Conservation (phyloP, 164 flowering plant genomes). For the Protea cynaroides region DNA sequence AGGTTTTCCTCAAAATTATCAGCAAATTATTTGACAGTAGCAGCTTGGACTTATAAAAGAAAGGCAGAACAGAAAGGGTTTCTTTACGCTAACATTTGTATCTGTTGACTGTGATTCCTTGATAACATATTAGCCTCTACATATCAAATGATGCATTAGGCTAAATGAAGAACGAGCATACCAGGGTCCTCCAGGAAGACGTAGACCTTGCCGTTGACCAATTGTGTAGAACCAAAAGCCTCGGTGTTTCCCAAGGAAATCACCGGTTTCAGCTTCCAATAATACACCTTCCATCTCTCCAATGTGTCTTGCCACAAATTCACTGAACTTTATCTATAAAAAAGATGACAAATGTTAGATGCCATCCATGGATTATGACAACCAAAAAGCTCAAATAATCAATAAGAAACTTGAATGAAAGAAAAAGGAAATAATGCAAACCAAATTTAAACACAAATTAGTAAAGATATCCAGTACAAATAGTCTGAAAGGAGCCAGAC, state of each 20-base stretch:
- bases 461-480: too few species aligned
- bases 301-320: conserved; percentile 87
- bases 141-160: background rate
- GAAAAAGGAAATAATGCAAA: too few species aligned
- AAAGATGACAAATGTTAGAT: background rate
- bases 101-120: background rate
- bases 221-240: conserved; percentile 97
- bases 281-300: conserved; percentile 91
- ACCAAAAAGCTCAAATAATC: background rate
- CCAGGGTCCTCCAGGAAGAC: conserved; percentile 99
- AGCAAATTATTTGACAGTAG: too few species aligned
- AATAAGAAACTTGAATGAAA: background rate
- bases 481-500: background rate
- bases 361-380: background rate
- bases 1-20: too few species aligned
- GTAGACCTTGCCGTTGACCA: conserved; percentile 95
- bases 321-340: conserved; percentile 83
- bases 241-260: conserved; percentile 79
- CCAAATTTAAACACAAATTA: too few species aligned
- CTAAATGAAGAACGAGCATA: conserved; percentile 20
- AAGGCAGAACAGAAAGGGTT: background rate
- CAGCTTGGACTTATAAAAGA: too few species aligned
- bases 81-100: background rate
- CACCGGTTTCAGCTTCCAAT: conserved; percentile 93
- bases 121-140: background rate